Evolutionary conservation across 345 rosid genomes (phyloP).

Genomic region (Corymbia maculata): DNA sequence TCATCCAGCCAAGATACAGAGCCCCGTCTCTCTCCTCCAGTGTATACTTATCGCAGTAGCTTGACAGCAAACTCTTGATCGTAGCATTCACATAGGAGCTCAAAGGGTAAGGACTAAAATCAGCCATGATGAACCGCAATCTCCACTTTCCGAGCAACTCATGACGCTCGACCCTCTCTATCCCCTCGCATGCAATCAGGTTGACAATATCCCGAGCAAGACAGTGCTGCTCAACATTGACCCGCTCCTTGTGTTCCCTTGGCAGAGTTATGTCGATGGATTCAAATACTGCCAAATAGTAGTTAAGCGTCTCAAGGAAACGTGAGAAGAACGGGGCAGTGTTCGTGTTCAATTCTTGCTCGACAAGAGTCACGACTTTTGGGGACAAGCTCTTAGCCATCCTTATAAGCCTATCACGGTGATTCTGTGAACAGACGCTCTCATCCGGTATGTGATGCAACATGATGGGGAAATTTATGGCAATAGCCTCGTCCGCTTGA

Average conservation of each 20-base stretch:
- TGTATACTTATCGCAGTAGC: slow-evolving; percentile 53
- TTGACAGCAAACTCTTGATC: slow-evolving; percentile 53
- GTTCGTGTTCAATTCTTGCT: slow-evolving; percentile 85
- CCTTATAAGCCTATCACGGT: slow-evolving; percentile 76
- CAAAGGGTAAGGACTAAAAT: slow-evolving; percentile 64
- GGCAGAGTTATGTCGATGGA: slow-evolving; percentile 67
- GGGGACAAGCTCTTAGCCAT: slow-evolving; percentile 70
- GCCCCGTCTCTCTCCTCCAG: slow-evolving; percentile 78
- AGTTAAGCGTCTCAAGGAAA: slow-evolving; percentile 60
- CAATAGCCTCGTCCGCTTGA: slow-evolving; percentile 66
- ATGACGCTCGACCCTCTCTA: slow-evolving; percentile 86
- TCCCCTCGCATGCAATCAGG: slow-evolving; percentile 85
- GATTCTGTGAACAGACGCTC: slow-evolving; percentile 75
- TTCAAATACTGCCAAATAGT: slow-evolving; percentile 66
- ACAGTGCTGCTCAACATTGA: slow-evolving; percentile 90
- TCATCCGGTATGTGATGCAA: slow-evolving; percentile 98
- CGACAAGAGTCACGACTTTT: slow-evolving; percentile 76
- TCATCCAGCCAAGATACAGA: slow-evolving; percentile 87
- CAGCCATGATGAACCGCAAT: slow-evolving; percentile 80
- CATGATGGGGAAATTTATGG: slow-evolving; percentile 65
- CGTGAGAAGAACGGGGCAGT: slow-evolving; percentile 77
- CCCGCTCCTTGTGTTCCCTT: slow-evolving; percentile 75
- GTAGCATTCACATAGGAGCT: slow-evolving; percentile 66
- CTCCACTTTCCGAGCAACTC: slow-evolving; percentile 84
- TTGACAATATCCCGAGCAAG: slow-evolving; percentile 93